These are phyloP conservation scores for Irineochytrium annulatum DNA, from an alignment of 192 early-diverging fungal genomes.

Conservation along the genomic window DNA sequence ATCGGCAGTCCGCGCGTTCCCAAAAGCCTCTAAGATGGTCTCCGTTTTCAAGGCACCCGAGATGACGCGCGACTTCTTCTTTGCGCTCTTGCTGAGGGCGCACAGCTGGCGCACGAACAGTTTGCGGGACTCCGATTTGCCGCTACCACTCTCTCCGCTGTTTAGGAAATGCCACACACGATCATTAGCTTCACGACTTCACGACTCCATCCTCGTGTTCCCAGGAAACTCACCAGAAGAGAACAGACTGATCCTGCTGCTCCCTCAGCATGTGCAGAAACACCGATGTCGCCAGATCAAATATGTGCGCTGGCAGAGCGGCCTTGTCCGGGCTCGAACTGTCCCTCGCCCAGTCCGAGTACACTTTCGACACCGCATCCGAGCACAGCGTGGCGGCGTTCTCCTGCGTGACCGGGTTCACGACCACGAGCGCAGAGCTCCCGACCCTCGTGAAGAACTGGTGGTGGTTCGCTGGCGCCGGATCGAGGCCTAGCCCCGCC, in stretches of 20 bases:
- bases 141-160: constrained; percentile 83
- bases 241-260: constrained; percentile 86
- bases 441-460: constrained; percentile 51
- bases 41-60: constrained; percentile 69
- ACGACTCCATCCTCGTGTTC: not conserved
- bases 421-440: constrained; percentile 63
- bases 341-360: constrained; percentile 49
- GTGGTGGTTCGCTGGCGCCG: too few species aligned
- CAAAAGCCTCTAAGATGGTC: constrained; percentile 76
- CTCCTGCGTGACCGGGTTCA: constrained; percentile 84
- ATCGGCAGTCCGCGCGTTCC: constrained; percentile 57
- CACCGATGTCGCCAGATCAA: constrained; percentile 70
- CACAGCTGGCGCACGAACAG: constrained; percentile 71
- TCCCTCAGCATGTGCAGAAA: constrained; percentile 90
- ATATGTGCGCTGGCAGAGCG: constrained; percentile 67
- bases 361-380: constrained; percentile 58
- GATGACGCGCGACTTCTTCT: constrained; percentile 71
- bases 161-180: not conserved
- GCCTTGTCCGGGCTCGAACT: constrained; percentile 27
- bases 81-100: constrained; percentile 66
- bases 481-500: too few species aligned
- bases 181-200: not conserved
- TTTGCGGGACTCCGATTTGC: constrained; percentile 73
- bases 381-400: constrained; percentile 60
- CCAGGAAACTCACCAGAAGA: constrained; percentile 71